These are phyloP conservation scores for Coemansia sp. DNA, from an alignment of 192 early-diverging fungal species.

Conservation along the genomic window DNA sequence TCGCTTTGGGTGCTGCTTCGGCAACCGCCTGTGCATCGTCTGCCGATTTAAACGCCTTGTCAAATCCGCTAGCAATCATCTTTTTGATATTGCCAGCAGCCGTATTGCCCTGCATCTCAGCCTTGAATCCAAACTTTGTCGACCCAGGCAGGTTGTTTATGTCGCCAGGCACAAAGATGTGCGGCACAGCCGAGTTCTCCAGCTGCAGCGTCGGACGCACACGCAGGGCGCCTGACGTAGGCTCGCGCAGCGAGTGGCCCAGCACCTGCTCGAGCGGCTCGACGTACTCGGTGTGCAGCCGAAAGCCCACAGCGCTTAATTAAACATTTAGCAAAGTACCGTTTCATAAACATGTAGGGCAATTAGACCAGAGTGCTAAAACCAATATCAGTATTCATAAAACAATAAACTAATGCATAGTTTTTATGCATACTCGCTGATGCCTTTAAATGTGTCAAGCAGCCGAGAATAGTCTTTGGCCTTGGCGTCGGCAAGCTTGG, in stretches of 20 bases:
- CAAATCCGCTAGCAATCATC: conserved; percentile 32
- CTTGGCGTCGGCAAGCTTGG: neutral
- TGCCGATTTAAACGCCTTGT: conserved; percentile 5
- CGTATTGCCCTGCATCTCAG: conserved; percentile 48
- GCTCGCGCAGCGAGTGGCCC: conserved; percentile 25
- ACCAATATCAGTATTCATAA: too few relatives aligned
- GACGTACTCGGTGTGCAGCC: conserved; percentile 55
- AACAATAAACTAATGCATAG: neutral
- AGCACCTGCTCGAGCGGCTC: conserved; percentile 31
- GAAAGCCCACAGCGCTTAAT: conserved; percentile 54
- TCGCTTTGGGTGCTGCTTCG: conserved; percentile 17
- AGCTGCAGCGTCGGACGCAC: conserved; percentile 59
- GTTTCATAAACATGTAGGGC: too few relatives aligned
- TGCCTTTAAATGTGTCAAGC: neutral
- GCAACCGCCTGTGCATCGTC: conserved; percentile 3
- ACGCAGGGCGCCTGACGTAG: conserved; percentile 34
- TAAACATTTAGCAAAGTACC: too few relatives aligned
- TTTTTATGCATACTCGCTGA: neutral
- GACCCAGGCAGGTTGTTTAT: conserved; percentile 46
- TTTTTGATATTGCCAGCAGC: conserved; percentile 38
- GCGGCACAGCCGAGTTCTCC: conserved; percentile 33
- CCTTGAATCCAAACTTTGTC: conserved; percentile 52
- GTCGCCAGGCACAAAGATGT: conserved; percentile 62
- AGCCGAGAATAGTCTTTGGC: neutral
- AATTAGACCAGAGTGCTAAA: too few relatives aligned